phyloP scores from a whole-genome alignment of 257 asterid species.

The Solanum chiquidenum region DNA sequence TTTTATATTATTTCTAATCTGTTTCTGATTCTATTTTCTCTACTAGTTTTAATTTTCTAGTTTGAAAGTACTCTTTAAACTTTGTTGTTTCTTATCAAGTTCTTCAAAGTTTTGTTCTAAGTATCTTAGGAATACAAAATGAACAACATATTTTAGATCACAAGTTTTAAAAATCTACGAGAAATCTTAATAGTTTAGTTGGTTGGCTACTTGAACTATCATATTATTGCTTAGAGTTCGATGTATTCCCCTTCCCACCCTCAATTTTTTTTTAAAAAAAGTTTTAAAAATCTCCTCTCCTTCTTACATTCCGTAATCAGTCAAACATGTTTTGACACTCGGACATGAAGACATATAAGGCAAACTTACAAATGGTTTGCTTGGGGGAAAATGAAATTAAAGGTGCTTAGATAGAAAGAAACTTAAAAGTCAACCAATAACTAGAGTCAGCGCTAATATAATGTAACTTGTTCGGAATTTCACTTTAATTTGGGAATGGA shows the following conservation, averaged over 20 bases:
- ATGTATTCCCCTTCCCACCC: neutral
- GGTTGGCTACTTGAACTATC: too few relatives aligned
- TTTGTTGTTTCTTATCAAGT: too few relatives aligned
- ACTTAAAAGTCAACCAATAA: neutral
- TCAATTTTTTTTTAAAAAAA: accelerated
- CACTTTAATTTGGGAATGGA: neutral
- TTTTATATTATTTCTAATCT: too few relatives aligned
- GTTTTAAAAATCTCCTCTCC: neutral
- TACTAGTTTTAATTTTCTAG: too few relatives aligned
- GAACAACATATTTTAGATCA: neutral
- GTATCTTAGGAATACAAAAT: too few relatives aligned
- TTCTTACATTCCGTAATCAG: too few relatives aligned
- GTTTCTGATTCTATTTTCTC: too few relatives aligned
- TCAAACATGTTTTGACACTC: neutral
- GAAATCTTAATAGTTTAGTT: too few relatives aligned
- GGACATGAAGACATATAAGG: neutral
- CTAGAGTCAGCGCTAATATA: neutral
- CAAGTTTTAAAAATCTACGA: too few relatives aligned
- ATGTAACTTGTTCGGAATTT: neutral
- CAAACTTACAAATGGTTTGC: neutral
- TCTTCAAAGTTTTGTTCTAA: too few relatives aligned
- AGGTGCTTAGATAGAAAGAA: neutral
- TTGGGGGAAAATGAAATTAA: neutral
- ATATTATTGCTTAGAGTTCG: too few relatives aligned
- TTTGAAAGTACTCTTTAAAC: too few relatives aligned